phyloP scores from a whole-genome alignment of 2,329 filamentous ascomycete species.

The Botrytis pseudocinerea region DNA sequence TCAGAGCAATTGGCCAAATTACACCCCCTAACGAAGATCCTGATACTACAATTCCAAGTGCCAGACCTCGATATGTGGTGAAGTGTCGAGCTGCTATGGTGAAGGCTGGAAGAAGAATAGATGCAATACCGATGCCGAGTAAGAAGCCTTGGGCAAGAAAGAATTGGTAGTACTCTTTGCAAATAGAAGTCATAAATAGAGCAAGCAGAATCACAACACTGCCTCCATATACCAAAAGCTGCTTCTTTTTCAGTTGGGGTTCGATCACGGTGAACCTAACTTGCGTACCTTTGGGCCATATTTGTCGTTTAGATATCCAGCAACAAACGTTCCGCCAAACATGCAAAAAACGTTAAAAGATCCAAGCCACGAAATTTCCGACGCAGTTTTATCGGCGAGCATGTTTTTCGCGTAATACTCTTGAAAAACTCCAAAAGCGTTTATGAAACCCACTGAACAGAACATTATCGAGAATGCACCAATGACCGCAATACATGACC shows the following conservation, averaged over 20 bases:
- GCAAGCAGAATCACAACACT: constrained; percentile 26
- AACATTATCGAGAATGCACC: constrained; percentile 28
- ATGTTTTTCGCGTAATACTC: constrained; percentile 37
- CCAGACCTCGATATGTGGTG: constrained; percentile 26
- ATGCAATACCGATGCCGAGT: constrained; percentile 31
- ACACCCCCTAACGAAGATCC: constrained; percentile 42
- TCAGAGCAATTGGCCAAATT: constrained; percentile 41
- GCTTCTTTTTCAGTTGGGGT: neutral
- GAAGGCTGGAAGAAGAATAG: constrained; percentile 36
- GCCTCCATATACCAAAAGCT: neutral
- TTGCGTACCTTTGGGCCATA: constrained; percentile 34
- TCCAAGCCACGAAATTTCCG: constrained; percentile 40
- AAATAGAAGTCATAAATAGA: constrained; percentile 37
- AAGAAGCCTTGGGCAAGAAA: constrained; percentile 38
- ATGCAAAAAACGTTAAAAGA: constrained; percentile 42
- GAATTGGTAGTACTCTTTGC: constrained; percentile 41
- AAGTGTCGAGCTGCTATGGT: constrained; percentile 27
- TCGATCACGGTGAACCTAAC: neutral
- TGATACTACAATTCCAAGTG: constrained; percentile 35
- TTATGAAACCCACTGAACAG: constrained; percentile 40
- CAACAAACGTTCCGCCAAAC: neutral
- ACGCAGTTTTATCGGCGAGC: constrained; percentile 30
- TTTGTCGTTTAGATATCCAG: constrained; percentile 32
- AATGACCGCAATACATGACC: constrained; percentile 23
- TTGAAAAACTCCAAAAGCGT: constrained; percentile 43